Conservation (phyloP, 768 basidiomycete species). For the Leccinum ochraceum region DNA sequence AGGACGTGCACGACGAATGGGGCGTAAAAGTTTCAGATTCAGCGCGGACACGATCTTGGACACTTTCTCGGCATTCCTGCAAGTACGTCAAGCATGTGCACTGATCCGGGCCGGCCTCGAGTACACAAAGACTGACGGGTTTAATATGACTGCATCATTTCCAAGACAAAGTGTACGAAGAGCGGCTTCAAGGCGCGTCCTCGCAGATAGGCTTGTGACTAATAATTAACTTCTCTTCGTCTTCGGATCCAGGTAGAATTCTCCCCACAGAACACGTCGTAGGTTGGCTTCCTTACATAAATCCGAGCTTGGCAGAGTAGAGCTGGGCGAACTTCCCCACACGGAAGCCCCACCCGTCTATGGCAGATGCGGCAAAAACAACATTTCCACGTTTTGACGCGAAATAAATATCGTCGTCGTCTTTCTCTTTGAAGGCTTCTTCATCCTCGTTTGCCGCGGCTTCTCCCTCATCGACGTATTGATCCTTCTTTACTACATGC, state of each 20-base stretch:
- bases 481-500: conserved; percentile 72
- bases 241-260: conserved; percentile 96
- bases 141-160: conserved; percentile 85
- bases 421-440: conserved; percentile 87
- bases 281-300: conserved; percentile 79
- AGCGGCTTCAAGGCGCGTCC: conserved; percentile 89
- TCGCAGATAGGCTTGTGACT: conserved; percentile 80
- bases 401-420: conserved; percentile 97
- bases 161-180: conserved; percentile 96
- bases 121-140: conserved; percentile 66
- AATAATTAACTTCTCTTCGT: conserved; percentile 77
- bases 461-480: conserved; percentile 64
- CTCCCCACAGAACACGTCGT: conserved; percentile 91
- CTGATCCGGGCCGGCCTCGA: not conserved
- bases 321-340: conserved; percentile 91
- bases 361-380: conserved; percentile 84
- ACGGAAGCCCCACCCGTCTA: conserved; percentile 98
- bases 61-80: conserved; percentile 87
- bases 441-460: conserved; percentile 58
- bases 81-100: conserved; percentile 13
- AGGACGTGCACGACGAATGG: too few species aligned
- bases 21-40: conserved; percentile 70
- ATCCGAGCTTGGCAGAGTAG: conserved; percentile 86
- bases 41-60: conserved; percentile 84
- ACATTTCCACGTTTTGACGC: conserved; percentile 96